A percentile compares a stretch with the other conserved stretches of the same genome.
Conservation (phyloP, 768 basidiomycete species). For the Tricholomella constricta region DNA sequence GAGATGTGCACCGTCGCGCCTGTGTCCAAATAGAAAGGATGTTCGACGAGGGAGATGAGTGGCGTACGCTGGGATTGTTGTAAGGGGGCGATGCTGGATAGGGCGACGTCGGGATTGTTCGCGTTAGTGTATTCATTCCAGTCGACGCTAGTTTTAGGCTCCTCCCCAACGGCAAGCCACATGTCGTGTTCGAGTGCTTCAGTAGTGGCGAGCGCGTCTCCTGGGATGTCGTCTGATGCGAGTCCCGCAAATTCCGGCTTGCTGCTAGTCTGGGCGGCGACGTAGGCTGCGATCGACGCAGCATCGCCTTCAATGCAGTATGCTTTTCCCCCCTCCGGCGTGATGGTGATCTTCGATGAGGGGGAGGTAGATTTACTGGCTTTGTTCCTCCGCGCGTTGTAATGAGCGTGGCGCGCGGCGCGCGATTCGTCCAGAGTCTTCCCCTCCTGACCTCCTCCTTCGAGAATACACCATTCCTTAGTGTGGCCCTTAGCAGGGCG, state of each 20-base stretch:
- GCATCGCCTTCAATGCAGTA: background rate
- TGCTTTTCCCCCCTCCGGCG: too few species aligned
- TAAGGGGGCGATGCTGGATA: too few species aligned
- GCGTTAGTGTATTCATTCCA: too few species aligned
- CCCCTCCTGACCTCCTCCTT: slow-evolving; percentile 28
- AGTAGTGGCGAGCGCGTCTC: background rate
- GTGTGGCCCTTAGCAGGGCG: slow-evolving; percentile 10
- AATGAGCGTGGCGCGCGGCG: slow-evolving; percentile 1
- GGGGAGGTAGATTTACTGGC: background rate
- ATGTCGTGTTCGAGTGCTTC: slow-evolving; percentile 9
- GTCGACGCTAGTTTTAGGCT: background rate
- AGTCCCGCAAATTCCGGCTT: slow-evolving; percentile 1
- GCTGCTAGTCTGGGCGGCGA: background rate
- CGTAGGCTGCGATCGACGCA: background rate
- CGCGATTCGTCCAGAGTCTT: slow-evolving; percentile 23
- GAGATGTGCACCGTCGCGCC: slow-evolving; percentile 27
- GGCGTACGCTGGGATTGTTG: too few species aligned
- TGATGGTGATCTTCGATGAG: too few species aligned
- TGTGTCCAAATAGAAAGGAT: slow-evolving; percentile 24
- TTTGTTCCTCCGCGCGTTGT: background rate
- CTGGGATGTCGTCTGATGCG: background rate
- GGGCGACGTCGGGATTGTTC: too few species aligned
- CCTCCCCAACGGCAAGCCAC: slow-evolving; percentile 3
- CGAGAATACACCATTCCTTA: slow-evolving; percentile 15
- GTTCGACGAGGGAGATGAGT: too few species aligned